phyloP scores from a whole-genome alignment of 2,329 filamentous ascomycete genomes.

The Venturia oleaginea region DNA sequence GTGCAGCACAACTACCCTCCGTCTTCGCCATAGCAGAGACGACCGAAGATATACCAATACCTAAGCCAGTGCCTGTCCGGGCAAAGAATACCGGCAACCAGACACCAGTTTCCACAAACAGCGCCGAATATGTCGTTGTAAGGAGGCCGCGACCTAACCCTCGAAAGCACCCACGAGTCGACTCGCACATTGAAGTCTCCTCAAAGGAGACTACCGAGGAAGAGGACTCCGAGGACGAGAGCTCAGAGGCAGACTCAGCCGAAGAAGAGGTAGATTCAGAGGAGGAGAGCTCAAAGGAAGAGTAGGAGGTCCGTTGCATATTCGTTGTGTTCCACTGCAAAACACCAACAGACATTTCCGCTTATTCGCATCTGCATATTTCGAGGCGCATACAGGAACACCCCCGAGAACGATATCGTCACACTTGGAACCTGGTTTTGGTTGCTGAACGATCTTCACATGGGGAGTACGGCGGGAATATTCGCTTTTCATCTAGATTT shows the following conservation, averaged over 20 bases:
- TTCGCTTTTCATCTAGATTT: conserved; percentile 5
- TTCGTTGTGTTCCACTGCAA: not conserved
- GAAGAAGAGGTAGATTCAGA: conserved; percentile 9
- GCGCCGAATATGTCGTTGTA: conserved; percentile 11
- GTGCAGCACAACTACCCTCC: not conserved
- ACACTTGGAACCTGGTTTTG: not conserved
- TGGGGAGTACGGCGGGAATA: not conserved
- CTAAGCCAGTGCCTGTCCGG: not conserved
- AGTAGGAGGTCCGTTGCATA: not conserved
- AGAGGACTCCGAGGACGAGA: conserved; percentile 11
- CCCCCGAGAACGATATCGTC: not conserved
- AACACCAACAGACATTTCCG: not conserved
- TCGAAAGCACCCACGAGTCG: conserved; percentile 11
- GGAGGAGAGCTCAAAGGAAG: conserved; percentile 12
- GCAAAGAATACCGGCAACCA: not conserved
- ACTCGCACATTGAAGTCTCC: conserved; percentile 10
- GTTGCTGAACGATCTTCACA: not conserved
- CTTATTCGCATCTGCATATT: not conserved
- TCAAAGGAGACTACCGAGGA: conserved; percentile 10
- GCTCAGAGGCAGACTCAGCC: conserved; percentile 1
- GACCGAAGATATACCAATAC: conserved; percentile 7
- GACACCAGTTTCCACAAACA: conserved; percentile 1
- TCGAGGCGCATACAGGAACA: not conserved
- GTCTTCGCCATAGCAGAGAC: conserved; percentile 11
- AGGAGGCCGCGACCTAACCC: conserved; percentile 9